A percentile compares a stretch with the other conserved stretches of the same genome.
phyloP scores from a whole-genome alignment of 2,329 filamentous ascomycete genomes.

The Cladosporium austrohemisphaericum region DNA sequence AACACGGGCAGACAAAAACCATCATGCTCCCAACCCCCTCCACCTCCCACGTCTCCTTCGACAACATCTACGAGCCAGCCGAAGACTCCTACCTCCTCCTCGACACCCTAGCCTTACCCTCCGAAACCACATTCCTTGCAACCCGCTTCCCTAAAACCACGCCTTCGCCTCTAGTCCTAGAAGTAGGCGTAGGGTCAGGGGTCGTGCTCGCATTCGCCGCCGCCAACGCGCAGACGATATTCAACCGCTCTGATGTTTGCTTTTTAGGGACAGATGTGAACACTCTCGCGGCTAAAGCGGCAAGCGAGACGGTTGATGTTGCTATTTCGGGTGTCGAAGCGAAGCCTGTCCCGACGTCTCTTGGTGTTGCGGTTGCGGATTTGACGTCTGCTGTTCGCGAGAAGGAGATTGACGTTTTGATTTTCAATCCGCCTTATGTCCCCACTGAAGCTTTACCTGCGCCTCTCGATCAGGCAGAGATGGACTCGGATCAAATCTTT shows the following conservation, averaged over 20 bases:
- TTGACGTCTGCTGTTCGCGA: conserved; percentile 60
- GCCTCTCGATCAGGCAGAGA: conserved; percentile 8
- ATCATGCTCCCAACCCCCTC: conserved; percentile 88
- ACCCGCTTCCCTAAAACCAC: conserved; percentile 50
- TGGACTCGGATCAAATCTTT: conserved; percentile 44
- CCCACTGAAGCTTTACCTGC: conserved; percentile 72
- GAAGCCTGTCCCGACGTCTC: conserved; percentile 21
- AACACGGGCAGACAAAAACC: too few species aligned
- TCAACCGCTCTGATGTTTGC: conserved; percentile 67
- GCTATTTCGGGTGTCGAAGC: conserved; percentile 40
- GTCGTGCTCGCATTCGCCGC: conserved; percentile 87
- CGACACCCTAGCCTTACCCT: conserved; percentile 74
- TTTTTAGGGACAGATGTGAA: conserved; percentile 83
- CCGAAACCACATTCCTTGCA: conserved; percentile 67
- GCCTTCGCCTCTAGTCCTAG: conserved; percentile 61
- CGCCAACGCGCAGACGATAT: conserved; percentile 68
- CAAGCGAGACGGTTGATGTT: conserved; percentile 60
- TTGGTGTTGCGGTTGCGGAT: conserved; percentile 68
- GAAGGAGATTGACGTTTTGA: conserved; percentile 69
- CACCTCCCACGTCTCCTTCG: conserved; percentile 85
- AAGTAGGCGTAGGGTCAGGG: conserved; percentile 87
- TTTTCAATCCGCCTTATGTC: conserved; percentile 98
- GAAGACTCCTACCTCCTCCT: conserved; percentile 95
- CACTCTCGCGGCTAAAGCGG: conserved; percentile 73
- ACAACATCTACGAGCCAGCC: conserved; percentile 87